These are phyloP conservation scores for Ophiostoma himal-ulmi DNA, from an alignment of 2,329 filamentous ascomycete species.

Conservation along the genomic window DNA sequence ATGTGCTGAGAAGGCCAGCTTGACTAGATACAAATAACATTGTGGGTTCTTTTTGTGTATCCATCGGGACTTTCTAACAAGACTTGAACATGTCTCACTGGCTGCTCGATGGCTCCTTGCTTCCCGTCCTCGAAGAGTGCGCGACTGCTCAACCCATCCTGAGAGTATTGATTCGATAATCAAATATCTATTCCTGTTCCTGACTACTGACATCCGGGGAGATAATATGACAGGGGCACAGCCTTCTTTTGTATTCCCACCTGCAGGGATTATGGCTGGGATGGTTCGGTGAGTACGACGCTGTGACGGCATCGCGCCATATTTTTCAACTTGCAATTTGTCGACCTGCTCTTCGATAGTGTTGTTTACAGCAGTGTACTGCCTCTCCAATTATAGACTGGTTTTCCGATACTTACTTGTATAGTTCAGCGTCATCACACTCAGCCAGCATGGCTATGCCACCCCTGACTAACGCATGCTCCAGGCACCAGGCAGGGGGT, in stretches of 20 bases:
- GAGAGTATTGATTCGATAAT: background rate
- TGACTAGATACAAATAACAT: background rate
- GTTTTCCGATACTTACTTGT: background rate
- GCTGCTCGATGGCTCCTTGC: background rate
- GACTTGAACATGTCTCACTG: background rate
- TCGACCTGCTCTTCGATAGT: background rate
- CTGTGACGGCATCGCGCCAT: slow-evolving; percentile 19
- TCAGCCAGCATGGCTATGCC: background rate
- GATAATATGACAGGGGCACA: background rate
- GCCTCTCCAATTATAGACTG: background rate
- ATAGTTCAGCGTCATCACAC: background rate
- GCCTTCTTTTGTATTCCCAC: background rate
- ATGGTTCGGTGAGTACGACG: slow-evolving; percentile 14
- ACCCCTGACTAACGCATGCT: slow-evolving; percentile 8
- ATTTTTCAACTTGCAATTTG: background rate
- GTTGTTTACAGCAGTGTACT: background rate
- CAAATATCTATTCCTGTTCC: background rate
- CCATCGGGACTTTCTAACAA: slow-evolving; percentile 10
- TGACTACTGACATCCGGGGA: background rate
- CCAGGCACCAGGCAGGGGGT: no score
- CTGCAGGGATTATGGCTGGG: slow-evolving; percentile 6
- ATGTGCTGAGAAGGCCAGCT: background rate
- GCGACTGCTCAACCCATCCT: background rate
- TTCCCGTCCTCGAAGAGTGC: background rate
- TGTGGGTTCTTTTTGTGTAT: background rate